phyloP scores from a whole-genome alignment of 2,329 filamentous ascomycete genomes.

The Calonectria honghensis region DNA sequence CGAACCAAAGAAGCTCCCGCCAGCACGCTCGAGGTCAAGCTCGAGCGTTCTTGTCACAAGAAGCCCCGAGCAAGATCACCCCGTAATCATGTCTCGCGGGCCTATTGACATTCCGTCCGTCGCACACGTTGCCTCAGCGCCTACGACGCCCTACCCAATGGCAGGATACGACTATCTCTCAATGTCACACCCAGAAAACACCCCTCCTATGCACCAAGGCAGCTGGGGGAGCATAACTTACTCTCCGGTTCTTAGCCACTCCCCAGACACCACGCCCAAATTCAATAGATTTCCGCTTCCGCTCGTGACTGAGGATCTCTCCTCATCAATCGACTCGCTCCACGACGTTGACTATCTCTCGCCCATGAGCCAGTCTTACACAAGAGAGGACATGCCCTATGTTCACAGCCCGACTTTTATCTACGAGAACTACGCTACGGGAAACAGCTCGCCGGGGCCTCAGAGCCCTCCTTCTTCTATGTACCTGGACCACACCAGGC shows the following conservation, averaged over 20 bases:
- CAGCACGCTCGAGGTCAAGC: conserved; percentile 66
- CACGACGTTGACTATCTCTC: conserved; percentile 79
- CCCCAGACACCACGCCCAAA: conserved; percentile 60
- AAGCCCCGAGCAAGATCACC: conserved; percentile 58
- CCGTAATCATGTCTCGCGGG: conserved; percentile 56
- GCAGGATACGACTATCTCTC: conserved; percentile 70
- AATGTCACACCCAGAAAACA: conserved; percentile 68
- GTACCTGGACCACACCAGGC: conserved; percentile 70
- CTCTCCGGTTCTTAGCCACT: conserved; percentile 62
- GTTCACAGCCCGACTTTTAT: conserved; percentile 73
- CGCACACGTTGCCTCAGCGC: conserved; percentile 63
- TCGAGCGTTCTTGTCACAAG: conserved; percentile 60
- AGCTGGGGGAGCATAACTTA: conserved; percentile 70
- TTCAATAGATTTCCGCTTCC: conserved; percentile 68
- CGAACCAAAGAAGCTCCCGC: conserved; percentile 68
- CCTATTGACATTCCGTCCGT: conserved; percentile 62
- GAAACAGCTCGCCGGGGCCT: conserved; percentile 71
- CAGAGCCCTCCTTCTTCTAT: conserved; percentile 74
- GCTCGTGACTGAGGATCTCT: conserved; percentile 70
- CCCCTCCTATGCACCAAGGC: conserved; percentile 63
- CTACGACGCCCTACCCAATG: conserved; percentile 63
- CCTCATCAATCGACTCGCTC: conserved; percentile 75
- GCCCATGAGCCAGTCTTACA: conserved; percentile 74
- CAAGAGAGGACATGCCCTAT: conserved; percentile 74
- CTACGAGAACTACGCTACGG: conserved; percentile 73